Evolutionary conservation across 345 rosid genomes (phyloP), one percentile per base, ranked within the genome.

Genomic region (Ceriops zippeliana): DNA sequence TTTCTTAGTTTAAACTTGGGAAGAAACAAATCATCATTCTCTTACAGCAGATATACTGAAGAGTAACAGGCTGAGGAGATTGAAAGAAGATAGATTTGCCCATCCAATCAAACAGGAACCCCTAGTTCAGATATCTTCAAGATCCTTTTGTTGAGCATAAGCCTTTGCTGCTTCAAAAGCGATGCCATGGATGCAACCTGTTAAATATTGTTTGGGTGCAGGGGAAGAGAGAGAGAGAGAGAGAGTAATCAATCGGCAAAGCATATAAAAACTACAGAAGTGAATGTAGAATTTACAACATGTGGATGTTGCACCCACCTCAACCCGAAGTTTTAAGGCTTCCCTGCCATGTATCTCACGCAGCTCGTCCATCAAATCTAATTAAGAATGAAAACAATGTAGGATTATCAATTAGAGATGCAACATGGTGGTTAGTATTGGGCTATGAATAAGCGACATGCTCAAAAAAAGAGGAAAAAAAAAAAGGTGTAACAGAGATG

Each of bases 261-360:
- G 16, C 24, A n/a, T 20, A n/a, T 20, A 17, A 56, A 20, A 1
- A 52, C 9, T 21, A 20, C 35, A 20, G 22, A 51, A 69, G 5
- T 13, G 49, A 37, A 11, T 22, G 58, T 21, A 21, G 26, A 52
- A 47, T 0, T 63, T 37, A 28, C 1, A 17, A 38, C 26, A 42
- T 37, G 7, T 32, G 26, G 28, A 38, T 35, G 57, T 28, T 11
- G 1, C 42, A 77, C 81, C 79, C 79, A 73, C 99, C 89, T 95
- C 99, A 34, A 96, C 96, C 74, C 99, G 79, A 65, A 95, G 96
- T 86, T 91, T 89, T 76, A 95, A 74, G 16, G 98, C 89, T 63
- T 95, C 98, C 75, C 99, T 86, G 27, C 96, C 89, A 20, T 96
- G 90, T 63, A 88, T 83, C 78, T 95, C 93, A 63, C 99, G 86